Conservation (phyloP, 257 asterid species). For the Misopates orontium region DNA sequence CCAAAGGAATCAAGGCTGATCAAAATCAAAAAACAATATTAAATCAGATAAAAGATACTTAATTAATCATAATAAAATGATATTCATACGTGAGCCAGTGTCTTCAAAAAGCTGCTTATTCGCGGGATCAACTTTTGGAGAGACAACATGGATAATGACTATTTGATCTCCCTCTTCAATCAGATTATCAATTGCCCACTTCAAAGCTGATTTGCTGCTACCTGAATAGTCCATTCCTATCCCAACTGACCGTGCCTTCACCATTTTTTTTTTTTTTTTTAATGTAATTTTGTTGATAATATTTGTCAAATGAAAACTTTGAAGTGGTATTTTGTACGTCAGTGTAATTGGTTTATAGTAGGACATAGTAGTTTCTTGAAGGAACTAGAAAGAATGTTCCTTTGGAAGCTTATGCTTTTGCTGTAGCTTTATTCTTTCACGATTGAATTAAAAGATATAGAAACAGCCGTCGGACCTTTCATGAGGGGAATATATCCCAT, state of each 20-base stretch:
- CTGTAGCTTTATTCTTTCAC: too few species aligned
- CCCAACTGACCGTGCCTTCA: slow-evolving; percentile 53
- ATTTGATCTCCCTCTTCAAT: slow-evolving; percentile 60
- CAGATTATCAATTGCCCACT: slow-evolving; percentile 64
- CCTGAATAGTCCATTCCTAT: slow-evolving; percentile 74
- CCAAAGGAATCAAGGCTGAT: slow-evolving; percentile 79
- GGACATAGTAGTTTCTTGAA: too few species aligned
- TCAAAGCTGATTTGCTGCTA: slow-evolving; percentile 65
- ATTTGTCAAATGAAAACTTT: too few species aligned
- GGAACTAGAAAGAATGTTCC: too few species aligned
- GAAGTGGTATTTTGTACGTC: too few species aligned
- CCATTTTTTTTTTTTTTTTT: slow-evolving; percentile 28
- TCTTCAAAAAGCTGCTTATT: slow-evolving; percentile 70
- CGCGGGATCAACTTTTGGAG: slow-evolving; percentile 66
- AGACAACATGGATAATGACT: slow-evolving; percentile 64
- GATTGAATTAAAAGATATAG: too few species aligned
- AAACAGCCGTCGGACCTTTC: too few species aligned
- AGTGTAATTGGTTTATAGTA: too few species aligned
- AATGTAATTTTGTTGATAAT: too few species aligned
- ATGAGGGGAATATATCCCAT: too few species aligned
- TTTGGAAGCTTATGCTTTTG: too few species aligned
- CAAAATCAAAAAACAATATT: background rate
- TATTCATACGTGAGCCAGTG: slow-evolving; percentile 68
- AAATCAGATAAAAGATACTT: background rate
- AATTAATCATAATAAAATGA: background rate